Conservation (phyloP, 371 early-diverging fungal genomes). For the Mortierella sp. region DNA sequence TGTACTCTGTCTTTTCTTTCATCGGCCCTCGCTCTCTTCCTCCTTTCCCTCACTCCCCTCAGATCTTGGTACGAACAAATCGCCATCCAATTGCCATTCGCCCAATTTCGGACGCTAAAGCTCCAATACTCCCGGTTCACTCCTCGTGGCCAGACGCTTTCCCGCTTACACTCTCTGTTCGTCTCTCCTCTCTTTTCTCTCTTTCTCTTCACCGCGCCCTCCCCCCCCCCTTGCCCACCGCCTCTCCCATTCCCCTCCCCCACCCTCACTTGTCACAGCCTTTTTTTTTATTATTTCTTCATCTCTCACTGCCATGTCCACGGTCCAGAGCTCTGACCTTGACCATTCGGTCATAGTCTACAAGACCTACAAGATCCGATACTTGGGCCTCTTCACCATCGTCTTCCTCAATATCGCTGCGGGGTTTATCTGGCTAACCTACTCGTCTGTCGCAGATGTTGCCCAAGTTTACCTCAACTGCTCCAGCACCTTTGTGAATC, state of each 20-base stretch:
- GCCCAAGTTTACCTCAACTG: constrained; percentile 39
- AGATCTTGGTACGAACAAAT: background rate
- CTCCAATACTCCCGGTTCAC: background rate
- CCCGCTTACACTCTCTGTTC: background rate
- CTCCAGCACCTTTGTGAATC: constrained; percentile 43
- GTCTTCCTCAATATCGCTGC: constrained; percentile 49
- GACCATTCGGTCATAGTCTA: constrained; percentile 14
- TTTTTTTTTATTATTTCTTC: background rate
- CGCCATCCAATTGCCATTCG: too few species aligned
- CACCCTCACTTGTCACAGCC: background rate
- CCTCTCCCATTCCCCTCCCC: background rate
- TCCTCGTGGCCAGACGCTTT: constrained; percentile 2
- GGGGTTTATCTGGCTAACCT: constrained; percentile 51
- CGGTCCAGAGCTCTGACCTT: background rate
- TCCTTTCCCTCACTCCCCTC: background rate
- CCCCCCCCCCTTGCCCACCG: background rate
- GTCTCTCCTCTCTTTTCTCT: background rate
- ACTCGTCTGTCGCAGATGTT: constrained; percentile 31
- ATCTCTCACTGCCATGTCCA: constrained; percentile 6
- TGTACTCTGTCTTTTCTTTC: too few species aligned
- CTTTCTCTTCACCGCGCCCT: background rate
- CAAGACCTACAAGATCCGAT: constrained; percentile 41
- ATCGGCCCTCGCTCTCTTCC: background rate
- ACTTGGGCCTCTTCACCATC: constrained; percentile 45
- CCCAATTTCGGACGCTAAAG: too few species aligned